These are phyloP conservation scores for Endothia cerciana DNA, from an alignment of 2,329 filamentous ascomycete species.

Conservation along the genomic window DNA sequence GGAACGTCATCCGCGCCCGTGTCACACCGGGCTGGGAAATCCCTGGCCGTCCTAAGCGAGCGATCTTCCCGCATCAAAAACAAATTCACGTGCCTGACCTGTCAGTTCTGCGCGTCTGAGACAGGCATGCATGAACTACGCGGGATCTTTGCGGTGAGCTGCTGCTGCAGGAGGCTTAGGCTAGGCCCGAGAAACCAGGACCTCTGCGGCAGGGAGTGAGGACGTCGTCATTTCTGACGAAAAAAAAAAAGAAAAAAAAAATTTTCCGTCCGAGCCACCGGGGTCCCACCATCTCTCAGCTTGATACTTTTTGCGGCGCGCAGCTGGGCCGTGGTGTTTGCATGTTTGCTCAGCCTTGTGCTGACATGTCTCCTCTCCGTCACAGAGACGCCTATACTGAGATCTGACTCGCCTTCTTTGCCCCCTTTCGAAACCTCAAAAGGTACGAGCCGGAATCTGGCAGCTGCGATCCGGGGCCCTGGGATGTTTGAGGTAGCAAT, in stretches of 20 bases:
- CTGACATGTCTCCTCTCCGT: neutral
- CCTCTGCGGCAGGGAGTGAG: neutral
- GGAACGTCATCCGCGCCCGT: neutral
- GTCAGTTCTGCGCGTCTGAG: conserved; percentile 14
- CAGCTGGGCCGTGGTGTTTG: neutral
- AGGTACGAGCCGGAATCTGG: neutral
- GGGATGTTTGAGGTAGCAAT: neutral
- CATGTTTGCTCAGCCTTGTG: conserved; percentile 6
- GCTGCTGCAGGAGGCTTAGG: neutral
- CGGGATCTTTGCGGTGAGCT: conserved; percentile 6
- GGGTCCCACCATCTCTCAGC: neutral
- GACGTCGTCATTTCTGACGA: neutral
- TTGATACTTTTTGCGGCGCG: too few relatives aligned
- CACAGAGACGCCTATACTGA: conserved; percentile 5
- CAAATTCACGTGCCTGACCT: neutral
- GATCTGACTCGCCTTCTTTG: neutral
- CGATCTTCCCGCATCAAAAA: conserved; percentile 1
- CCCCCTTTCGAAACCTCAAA: neutral
- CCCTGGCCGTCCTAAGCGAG: neutral
- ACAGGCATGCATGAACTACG: conserved; percentile 15
- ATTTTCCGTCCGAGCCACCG: neutral
- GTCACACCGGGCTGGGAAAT: neutral
- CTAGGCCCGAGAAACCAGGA: neutral
- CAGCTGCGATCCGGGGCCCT: neutral
- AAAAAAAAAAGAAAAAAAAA: neutral